A percentile compares a stretch with the other conserved stretches of the same genome.
Evolutionary conservation across 1,139 yeast species (phyloP).

Genomic region (Scheffersomyces quercinus): DNA sequence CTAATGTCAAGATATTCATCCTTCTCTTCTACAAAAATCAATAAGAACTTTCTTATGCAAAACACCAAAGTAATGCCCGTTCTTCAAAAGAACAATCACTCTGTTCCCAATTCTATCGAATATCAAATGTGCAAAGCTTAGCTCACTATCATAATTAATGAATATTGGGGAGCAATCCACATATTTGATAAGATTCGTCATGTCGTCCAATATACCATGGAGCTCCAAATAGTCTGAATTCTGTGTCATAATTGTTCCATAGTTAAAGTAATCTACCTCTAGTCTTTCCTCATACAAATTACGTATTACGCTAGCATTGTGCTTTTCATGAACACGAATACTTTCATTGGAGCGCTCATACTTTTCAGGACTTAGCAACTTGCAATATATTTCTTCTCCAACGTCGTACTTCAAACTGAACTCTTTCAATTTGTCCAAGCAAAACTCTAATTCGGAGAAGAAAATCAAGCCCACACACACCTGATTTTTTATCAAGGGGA

Average conservation of each 20-base stretch:
- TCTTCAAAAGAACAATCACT: conserved; percentile 49
- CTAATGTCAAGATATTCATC: neutral
- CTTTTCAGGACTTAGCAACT: conserved; percentile 12
- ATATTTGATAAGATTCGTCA: conserved; percentile 42
- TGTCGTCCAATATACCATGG: conserved; percentile 21
- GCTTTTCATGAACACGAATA: conserved; percentile 1
- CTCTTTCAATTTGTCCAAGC: conserved; percentile 46
- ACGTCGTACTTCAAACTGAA: conserved; percentile 29
- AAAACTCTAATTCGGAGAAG: conserved; percentile 55
- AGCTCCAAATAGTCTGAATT: conserved; percentile 14
- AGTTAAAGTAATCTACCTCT: conserved; percentile 29
- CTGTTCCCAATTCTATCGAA: conserved; percentile 58
- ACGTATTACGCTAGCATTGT: conserved; percentile 1
- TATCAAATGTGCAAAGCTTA: conserved; percentile 54
- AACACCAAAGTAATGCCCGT: conserved; percentile 54
- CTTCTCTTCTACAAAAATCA: conserved; percentile 37
- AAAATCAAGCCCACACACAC: conserved; percentile 51
- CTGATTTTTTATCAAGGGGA: conserved; percentile 43
- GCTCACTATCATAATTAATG: conserved; percentile 50
- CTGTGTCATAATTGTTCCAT: conserved; percentile 17
- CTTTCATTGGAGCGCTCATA: neutral
- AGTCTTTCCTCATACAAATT: conserved; percentile 13
- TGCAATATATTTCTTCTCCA: conserved; percentile 35
- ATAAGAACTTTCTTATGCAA: conserved; percentile 58
- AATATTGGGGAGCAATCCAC: conserved; percentile 54